Evolutionary conservation across 352 stramenopile genomes (phyloP), one percentile per base, ranked within the genome.

Genomic region (Aphanomyces invadans): DNA sequence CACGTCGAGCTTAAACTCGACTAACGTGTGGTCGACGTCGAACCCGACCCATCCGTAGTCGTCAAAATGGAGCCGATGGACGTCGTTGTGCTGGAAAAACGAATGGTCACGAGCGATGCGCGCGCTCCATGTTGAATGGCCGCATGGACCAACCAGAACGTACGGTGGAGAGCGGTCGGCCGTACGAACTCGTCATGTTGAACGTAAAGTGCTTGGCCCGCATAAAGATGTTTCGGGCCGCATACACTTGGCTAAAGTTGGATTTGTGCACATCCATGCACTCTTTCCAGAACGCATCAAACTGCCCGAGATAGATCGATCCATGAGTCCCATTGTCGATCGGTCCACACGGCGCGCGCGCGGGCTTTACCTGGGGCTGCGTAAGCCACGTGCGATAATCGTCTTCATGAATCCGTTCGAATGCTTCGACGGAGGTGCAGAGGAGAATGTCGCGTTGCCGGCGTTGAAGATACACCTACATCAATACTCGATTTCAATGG

Each of bases 1-100:
- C 45, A 74, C 73, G 9, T 76, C 75, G 15, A 81, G 36, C 19
- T 74, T 73, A 70, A 79, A 82, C 63, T 85, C 75, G 21, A 77
- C 75, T 1, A 82, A 70, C 2, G 75, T 82, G 64, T 85, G 77
- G 65, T 85, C 77, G 0, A 85, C 75, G 38, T 85, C 73, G 46
- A 85, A 85, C 15, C 77, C 77, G 55, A 85, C 76, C 77, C 77
- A 85, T n/a, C 66, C 73, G 69, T 85, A 85, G 7, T 69, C 56
- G 28, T 65, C 45, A 51, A 78, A 65, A 1, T 32, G 12, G 5
- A 57, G 4, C 1, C 17, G 12, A n/a, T 57, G 49, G 12, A 12
- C 9, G 21, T 57, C 49, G 25, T 57, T 32, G 49, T 38, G 49
- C 49, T 57, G 36, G 19, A 57, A 29, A 1, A 1, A 38, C 21